These are phyloP conservation scores for Thalia dealbata DNA, from an alignment of 176 grass and related monocot genomes.

Conservation along the genomic window DNA sequence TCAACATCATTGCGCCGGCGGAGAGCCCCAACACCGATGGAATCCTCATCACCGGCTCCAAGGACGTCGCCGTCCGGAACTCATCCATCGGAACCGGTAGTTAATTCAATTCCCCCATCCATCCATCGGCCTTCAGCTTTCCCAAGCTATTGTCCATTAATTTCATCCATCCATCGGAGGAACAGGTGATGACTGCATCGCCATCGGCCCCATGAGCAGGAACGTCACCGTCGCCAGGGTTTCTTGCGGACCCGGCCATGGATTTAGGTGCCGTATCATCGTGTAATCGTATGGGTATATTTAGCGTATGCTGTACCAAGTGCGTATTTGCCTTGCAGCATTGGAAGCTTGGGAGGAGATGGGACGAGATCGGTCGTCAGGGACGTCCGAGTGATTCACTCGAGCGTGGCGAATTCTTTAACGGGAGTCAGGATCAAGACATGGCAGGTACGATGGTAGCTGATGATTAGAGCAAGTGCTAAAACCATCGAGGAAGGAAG, in stretches of 20 bases:
- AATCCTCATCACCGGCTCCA: constrained; percentile 27
- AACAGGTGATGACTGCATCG: constrained; percentile 63
- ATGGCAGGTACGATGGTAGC: constrained; percentile 26
- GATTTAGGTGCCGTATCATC: constrained; percentile 82
- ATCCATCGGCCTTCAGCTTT: no score
- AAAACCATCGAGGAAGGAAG: no score
- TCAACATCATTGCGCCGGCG: constrained; percentile 35
- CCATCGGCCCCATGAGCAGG: constrained; percentile 25
- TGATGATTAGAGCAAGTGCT: no score
- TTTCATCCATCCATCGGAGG: no score
- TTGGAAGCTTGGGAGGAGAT: constrained; percentile 49
- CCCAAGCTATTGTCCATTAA: no score
- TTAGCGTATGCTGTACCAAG: no score
- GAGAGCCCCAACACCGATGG: constrained; percentile 78
- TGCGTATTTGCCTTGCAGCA: no score
- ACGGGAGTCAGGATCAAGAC: constrained; percentile 21
- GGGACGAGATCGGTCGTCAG: constrained; percentile 18
- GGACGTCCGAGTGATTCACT: constrained; percentile 34
- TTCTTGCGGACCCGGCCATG: constrained; percentile 65
- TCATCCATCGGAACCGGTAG: constrained; percentile 46
- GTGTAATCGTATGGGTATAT: no score
- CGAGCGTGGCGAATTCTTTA: constrained; percentile 1
- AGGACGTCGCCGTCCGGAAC: constrained; percentile 27
- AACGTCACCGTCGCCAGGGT: constrained; percentile 23
- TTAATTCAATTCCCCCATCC: no score